These are phyloP conservation scores for Diaporthe nobilis DNA, from an alignment of 2,329 filamentous ascomycete species.

Conservation along the genomic window DNA sequence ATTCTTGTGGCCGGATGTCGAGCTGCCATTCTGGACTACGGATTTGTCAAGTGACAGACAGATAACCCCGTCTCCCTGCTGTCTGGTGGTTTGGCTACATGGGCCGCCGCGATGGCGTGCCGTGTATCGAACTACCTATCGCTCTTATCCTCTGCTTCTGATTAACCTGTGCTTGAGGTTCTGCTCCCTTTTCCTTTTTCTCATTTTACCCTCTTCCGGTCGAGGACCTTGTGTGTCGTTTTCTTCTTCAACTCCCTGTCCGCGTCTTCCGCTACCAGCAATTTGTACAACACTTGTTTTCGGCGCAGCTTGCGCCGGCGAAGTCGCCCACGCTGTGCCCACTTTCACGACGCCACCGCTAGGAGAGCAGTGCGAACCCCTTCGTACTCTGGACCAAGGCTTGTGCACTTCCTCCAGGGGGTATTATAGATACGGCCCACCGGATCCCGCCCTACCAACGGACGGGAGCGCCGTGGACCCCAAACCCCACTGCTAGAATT, in stretches of 20 bases:
- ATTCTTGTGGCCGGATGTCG: background rate
- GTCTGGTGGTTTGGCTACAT: background rate
- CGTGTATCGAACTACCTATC: conserved; percentile 7
- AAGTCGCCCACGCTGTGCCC: conserved; percentile 5
- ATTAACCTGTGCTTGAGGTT: background rate
- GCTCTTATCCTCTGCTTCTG: conserved; percentile 15
- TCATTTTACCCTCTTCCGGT: background rate
- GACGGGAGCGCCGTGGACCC: background rate
- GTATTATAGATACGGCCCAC: background rate
- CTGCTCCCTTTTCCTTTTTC: background rate
- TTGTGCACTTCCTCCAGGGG: background rate
- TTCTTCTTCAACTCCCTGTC: background rate
- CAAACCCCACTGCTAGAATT: background rate
- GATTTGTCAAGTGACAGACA: conserved; percentile 31
- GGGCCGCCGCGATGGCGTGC: conserved; percentile 21
- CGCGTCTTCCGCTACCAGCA: background rate
- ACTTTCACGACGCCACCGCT: background rate
- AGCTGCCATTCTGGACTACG: conserved; percentile 28
- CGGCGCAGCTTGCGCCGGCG: conserved; percentile 24
- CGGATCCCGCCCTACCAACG: background rate
- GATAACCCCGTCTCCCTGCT: background rate
- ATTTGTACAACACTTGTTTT: background rate
- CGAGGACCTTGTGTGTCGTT: background rate
- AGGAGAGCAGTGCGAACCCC: background rate
- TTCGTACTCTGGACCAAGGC: background rate